Percentiles rank a stretch among this genome's conserved stretches.
phyloP scores from a whole-genome alignment of 306 rosid species.

The Quercus ilex region DNA sequence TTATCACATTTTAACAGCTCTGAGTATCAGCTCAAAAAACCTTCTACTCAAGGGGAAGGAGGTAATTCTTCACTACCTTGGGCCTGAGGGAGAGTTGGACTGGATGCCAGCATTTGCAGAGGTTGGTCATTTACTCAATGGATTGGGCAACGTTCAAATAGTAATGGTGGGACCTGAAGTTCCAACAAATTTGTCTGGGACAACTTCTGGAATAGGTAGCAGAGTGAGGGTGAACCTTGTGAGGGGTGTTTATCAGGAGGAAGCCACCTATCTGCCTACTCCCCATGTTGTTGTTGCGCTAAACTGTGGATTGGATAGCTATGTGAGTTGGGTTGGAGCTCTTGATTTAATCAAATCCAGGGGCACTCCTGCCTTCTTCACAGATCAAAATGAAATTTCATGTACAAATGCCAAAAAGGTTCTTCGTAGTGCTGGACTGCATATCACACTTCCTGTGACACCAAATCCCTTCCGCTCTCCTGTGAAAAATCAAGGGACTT shows the following conservation, averaged over 20 bases:
- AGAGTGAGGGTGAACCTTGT: conserved; percentile 42
- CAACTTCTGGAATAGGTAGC: conserved; percentile 41
- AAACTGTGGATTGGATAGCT: conserved; percentile 33
- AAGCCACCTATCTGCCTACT: conserved; percentile 37
- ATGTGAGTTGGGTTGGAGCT: conserved; percentile 36
- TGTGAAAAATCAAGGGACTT: conserved; percentile 43
- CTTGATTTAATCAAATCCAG: conserved; percentile 31
- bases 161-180: conserved; percentile 51
- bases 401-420: conserved; percentile 34
- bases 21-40: conserved; percentile 56
- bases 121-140: conserved; percentile 58
- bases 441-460: conserved; percentile 57
- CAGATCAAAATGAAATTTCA: conserved; percentile 37
- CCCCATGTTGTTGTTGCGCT: conserved; percentile 33
- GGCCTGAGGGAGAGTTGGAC: conserved; percentile 68
- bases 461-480: conserved; percentile 69
- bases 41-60: conserved; percentile 54
- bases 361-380: conserved; percentile 39
- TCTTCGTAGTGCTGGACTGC: conserved; percentile 32
- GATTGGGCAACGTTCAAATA: conserved; percentile 49
- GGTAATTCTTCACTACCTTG: conserved; percentile 59
- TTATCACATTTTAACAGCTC: conserved; percentile 55
- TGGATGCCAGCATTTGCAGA: conserved; percentile 68
- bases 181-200: conserved; percentile 36
- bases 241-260: conserved; percentile 42